Percentiles rank a stretch among this genome's conserved stretches.
Evolutionary conservation across 1,284 basidiomycete species (phyloP).

Genomic region (Moniliophthora roreri): DNA sequence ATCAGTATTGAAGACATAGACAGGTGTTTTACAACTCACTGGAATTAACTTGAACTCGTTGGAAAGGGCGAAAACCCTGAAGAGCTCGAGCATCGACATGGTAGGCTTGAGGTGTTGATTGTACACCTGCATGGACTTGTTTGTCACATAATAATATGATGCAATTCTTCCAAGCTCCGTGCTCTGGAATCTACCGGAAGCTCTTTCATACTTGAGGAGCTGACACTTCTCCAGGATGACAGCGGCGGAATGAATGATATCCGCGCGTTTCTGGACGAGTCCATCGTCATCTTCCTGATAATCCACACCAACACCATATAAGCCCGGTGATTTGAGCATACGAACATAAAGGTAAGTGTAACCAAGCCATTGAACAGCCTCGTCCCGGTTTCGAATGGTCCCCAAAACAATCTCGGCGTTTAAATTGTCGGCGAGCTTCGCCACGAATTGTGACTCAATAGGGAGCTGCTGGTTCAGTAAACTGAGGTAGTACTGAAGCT

Average conservation of each 20-base stretch:
- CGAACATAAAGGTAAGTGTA: conserved; percentile 98
- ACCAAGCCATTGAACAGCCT: conserved; percentile 96
- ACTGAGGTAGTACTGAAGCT: conserved; percentile 95
- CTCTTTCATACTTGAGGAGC: conserved; percentile 91
- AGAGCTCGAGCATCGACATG: conserved; percentile 89
- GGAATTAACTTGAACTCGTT: conserved; percentile 98
- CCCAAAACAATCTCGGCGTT: conserved; percentile 98
- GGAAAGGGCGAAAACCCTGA: conserved; percentile 94
- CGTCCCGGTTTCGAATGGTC: conserved; percentile 92
- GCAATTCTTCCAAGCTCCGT: conserved; percentile 95
- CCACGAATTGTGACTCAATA: conserved; percentile 95
- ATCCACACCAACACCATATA: conserved; percentile 91
- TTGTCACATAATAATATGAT: conserved; percentile 95
- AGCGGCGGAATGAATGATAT: conserved; percentile 94
- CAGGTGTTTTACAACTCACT: conserved; percentile 52
- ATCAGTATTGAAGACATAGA: conserved; percentile 15
- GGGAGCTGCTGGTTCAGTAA: conserved; percentile 95
- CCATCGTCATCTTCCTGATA: conserved; percentile 86
- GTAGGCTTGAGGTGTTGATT: conserved; percentile 92
- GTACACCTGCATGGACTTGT: conserved; percentile 96
- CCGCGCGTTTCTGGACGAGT: conserved; percentile 92
- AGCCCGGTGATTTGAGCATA: conserved; percentile 87
- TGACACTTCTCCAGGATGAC: conserved; percentile 93
- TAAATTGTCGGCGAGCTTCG: conserved; percentile 91
- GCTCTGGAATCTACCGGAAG: conserved; percentile 85